Evolutionary conservation across 108 stramenopile genomes (phyloP).

Genomic region (Cyclotella cryptica): DNA sequence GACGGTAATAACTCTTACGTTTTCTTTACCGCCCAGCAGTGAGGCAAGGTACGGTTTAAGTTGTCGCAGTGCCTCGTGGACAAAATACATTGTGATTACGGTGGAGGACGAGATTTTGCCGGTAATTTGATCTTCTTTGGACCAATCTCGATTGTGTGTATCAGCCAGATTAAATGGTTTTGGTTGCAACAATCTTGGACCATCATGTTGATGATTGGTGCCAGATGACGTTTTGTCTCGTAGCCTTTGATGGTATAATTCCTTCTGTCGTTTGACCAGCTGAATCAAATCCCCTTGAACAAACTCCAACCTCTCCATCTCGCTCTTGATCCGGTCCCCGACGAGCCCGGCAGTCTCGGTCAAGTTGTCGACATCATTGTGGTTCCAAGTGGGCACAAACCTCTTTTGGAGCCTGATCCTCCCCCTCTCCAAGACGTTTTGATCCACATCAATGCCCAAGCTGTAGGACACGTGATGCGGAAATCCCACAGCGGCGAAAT

Average conservation of each 20-base stretch:
- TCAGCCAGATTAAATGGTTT: not conserved
- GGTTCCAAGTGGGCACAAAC: constrained; percentile 30
- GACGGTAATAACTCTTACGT: constrained; percentile 66
- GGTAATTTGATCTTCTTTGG: constrained; percentile 36
- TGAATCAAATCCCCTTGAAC: constrained; percentile 69
- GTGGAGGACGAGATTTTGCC: constrained; percentile 51
- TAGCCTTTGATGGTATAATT: constrained; percentile 18
- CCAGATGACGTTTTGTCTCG: not conserved
- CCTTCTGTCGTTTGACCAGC: constrained; percentile 33
- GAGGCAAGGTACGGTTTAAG: constrained; percentile 72
- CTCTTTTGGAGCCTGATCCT: constrained; percentile 30
- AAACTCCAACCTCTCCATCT: constrained; percentile 67
- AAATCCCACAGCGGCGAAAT: constrained; percentile 72
- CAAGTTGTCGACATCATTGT: constrained; percentile 12
- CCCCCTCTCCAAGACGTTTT: constrained; percentile 62
- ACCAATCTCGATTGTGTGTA: constrained; percentile 4
- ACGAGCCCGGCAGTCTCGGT: constrained; percentile 40
- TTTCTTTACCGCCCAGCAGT: constrained; percentile 51
- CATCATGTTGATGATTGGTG: too few relatives aligned
- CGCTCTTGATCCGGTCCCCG: constrained; percentile 49
- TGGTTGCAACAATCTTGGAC: too few relatives aligned
- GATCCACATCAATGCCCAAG: constrained; percentile 84
- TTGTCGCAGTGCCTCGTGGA: constrained; percentile 65
- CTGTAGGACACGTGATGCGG: constrained; percentile 54
- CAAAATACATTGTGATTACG: constrained; percentile 88